phyloP scores from a whole-genome alignment of 139 green algal species.

The Astrephomene gubernaculifera region DNA sequence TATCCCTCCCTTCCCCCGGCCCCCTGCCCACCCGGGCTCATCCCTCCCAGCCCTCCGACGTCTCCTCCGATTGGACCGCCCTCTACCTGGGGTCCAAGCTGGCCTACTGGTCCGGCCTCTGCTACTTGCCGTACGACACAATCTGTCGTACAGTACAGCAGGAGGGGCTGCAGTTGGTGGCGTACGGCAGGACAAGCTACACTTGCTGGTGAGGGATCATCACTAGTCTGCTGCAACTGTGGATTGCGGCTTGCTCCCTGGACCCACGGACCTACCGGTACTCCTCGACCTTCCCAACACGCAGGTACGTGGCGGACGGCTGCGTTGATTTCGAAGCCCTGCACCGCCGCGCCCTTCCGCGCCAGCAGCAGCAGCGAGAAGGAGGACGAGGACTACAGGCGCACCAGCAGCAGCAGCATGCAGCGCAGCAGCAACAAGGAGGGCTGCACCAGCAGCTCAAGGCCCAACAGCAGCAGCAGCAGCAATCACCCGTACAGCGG shows the following conservation, averaged over 20 bases:
- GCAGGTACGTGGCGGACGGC: slow-evolving; percentile 42
- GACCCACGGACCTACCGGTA: neutral
- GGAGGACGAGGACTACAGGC: too few relatives aligned
- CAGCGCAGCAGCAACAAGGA: too few relatives aligned
- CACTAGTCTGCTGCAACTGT: neutral
- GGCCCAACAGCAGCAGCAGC: neutral
- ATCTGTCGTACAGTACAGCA: slow-evolving; percentile 41
- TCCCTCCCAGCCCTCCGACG: neutral
- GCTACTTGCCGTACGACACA: slow-evolving; percentile 49
- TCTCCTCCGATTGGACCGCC: slow-evolving; percentile 23
- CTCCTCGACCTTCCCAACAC: too few relatives aligned
- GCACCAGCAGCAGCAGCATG: neutral
- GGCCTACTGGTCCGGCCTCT: slow-evolving; percentile 58
- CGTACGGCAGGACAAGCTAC: slow-evolving; percentile 53
- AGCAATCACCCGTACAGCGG: neutral
- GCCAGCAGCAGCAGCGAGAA: too few relatives aligned
- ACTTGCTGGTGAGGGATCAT: slow-evolving; percentile 52
- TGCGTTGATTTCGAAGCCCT: slow-evolving; percentile 3
- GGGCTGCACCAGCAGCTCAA: neutral
- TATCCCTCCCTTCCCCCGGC: too few relatives aligned
- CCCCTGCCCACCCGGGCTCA: too few relatives aligned
- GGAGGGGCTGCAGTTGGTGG: slow-evolving; percentile 54
- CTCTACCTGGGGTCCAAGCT: slow-evolving; percentile 57
- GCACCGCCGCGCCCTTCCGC: slow-evolving; percentile 1
- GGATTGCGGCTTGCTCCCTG: neutral